Base-by-base conservation (phyloP, 495 filamentous ascomycete genomes). In the Polyplosphaeria fusca region DNA sequence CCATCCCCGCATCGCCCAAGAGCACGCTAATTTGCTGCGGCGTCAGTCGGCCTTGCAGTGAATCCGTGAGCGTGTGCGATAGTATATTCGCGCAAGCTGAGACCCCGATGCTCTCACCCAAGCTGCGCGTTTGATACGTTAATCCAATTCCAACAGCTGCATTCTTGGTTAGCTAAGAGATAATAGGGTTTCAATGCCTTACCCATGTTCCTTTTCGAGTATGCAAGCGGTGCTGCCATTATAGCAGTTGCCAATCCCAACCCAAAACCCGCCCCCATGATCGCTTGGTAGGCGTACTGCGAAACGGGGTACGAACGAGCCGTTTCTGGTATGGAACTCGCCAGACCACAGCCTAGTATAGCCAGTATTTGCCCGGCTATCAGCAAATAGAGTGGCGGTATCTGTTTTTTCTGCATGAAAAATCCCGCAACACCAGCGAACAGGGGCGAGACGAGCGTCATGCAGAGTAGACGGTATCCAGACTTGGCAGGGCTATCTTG, bases 201-300 rank as follows among this genome's bases (percentile, higher is more conserved):
- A 56, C 43, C 52, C n/a, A 56, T 16, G 20, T 56, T 22, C 35
- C 41, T 11, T 5, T 5, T 5, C 5, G 19, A 5, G 23, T 47
- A 56, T 1, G 42, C 30, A 13, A 54, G 39, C 9, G 57, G 57
- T 5, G 49, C 43, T 14, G 47, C 47, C 39, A 62, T 48, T 19
- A 56, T 28, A n/a, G 48, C n/a, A 1, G 50, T 54, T 3, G 40
- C 23, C 12, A 60, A 19, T 24, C 30, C 42, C 18, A 60, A 32
- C 1, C 48, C 57, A 43, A 52, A 54, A 19, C 57, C 48, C 13
- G 48, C 16, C 4, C 57, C 57, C 37, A 51, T 47, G 30, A 60
- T 47, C 2, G 51, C 37, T 25, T 52, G 26, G 41, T 32, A 59
- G 12, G 18, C 55, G 42, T 59, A 59, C 16, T 30, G 4, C 3